Percentiles rank a stretch among this genome's conserved stretches.
phyloP scores from a whole-genome alignment of 352 stramenopile genomes.

The Phytophthora quininea region DNA sequence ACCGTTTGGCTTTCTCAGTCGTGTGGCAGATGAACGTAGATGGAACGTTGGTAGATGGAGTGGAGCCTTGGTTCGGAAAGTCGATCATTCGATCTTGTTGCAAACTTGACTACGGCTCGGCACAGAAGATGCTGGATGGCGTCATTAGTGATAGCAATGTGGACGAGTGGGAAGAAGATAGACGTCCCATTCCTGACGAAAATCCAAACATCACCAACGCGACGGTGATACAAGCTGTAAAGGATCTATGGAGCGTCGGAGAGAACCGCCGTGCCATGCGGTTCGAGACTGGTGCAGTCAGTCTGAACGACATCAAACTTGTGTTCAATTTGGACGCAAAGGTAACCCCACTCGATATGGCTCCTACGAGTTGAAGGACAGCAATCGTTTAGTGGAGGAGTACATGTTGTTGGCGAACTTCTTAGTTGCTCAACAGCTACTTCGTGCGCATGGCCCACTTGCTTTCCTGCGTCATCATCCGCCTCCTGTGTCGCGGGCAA shows the following conservation, averaged over 20 bases:
- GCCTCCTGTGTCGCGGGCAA: conserved; percentile 59
- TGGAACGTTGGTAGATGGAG: conserved; percentile 88
- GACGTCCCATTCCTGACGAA: conserved; percentile 47
- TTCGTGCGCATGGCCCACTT: conserved; percentile 84
- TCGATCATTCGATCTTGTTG: conserved; percentile 98
- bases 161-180: conserved; percentile 70
- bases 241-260: conserved; percentile 69
- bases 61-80: conserved; percentile 96
- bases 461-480: conserved; percentile 93
- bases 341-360: conserved; percentile 87
- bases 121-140: conserved; percentile 96
- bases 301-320: conserved; percentile 94
- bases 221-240: conserved; percentile 68
- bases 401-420: conserved; percentile 99
- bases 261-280: conserved; percentile 77
- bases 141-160: conserved; percentile 74
- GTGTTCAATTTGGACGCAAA: conserved; percentile 93
- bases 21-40: conserved; percentile 98
- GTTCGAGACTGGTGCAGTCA: conserved; percentile 93
- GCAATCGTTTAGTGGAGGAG: conserved; percentile 96
- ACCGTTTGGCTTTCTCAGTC: conserved; percentile 94
- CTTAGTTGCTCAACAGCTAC: conserved; percentile 95
- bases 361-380: conserved; percentile 94
- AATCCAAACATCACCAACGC: conserved; percentile 58
- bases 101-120: conserved; percentile 96